Evolutionary conservation across 106 monocot genomes (phyloP), one percentile per base, ranked within the genome.

Genomic region (Platanthera zijinensis): DNA sequence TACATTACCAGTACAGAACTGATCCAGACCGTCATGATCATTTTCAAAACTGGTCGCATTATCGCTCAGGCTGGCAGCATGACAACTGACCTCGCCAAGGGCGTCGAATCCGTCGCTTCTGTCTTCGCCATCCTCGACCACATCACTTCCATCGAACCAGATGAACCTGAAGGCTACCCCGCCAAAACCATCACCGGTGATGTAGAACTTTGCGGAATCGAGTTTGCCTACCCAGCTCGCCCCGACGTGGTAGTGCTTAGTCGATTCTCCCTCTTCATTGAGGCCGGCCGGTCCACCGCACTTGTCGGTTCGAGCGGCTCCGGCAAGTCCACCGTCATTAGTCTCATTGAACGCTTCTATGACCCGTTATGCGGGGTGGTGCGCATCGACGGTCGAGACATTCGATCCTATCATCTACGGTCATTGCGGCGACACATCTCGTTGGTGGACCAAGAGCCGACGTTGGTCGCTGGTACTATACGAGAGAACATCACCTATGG

Each of bases 21-120:
- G 13, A 57, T 83, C 9, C 80, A 84, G 15, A 84, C 80, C 8
- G 53, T 76, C 19, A 47, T 77, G 71, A 77, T 84, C 9, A 72
- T 84, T 10, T 25, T 67, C 46, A 77, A 56, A 48, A 80, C 73
- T 10, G 72, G 72, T 18, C 69, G 71, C 2, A 71, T 71, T 13
- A 84, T 84, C 5, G 84, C 84, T 0, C 72, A 84, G 8, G 80
- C 80, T 10, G 84, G 84, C 8, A 77, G 64, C 48, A 84, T 84
- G 80, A 84, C 84, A 0, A 77, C 76, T 6, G 84, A 84, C 73
- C 68, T 84, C 10, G 52, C 80, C 5, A 84, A 77, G 45, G 76
- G 80, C 9, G 32, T 56, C 2, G 72, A 74, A 30, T 62, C 80
- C 0, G 80, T 74, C n/a, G 74, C 50, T 3, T 63, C 61, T 7